A percentile compares a stretch with the other conserved stretches of the same genome.
These are phyloP conservation scores for Candida lessepsii DNA, from an alignment of 805 yeast genomes.

Conservation along the genomic window DNA sequence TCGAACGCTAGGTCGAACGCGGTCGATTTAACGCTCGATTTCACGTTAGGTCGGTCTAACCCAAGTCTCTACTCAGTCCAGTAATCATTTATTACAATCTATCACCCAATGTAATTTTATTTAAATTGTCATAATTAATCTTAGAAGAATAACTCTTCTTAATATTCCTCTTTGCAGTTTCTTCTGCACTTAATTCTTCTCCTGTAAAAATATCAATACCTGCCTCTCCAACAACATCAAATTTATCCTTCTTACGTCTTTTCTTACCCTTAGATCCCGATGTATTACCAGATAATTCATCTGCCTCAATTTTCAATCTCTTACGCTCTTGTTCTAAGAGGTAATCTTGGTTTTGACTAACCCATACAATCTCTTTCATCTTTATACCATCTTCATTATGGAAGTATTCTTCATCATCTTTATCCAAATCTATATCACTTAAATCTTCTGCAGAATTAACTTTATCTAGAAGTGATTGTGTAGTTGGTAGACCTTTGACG, in stretches of 20 bases:
- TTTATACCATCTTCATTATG: slow-evolving; percentile 61
- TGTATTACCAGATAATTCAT: slow-evolving; percentile 76
- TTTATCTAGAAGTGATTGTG: slow-evolving; percentile 50
- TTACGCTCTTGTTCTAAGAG: slow-evolving; percentile 82
- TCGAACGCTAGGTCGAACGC: no score
- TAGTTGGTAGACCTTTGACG: slow-evolving; percentile 52
- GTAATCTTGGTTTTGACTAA: slow-evolving; percentile 83
- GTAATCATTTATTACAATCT: no score
- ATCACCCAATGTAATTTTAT: slow-evolving; percentile 17
- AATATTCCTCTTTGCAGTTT: slow-evolving; percentile 56
- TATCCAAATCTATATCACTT: slow-evolving; percentile 56
- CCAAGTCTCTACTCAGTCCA: not conserved
- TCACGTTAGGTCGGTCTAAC: no score
- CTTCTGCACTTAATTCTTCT: slow-evolving; percentile 62
- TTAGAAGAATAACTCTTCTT: slow-evolving; percentile 81
- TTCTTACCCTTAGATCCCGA: slow-evolving; percentile 46
- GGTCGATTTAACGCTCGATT: no score
- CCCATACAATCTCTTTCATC: slow-evolving; percentile 80
- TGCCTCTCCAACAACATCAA: slow-evolving; percentile 13
- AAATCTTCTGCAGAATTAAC: slow-evolving; percentile 61
- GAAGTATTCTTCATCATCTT: slow-evolving; percentile 73
- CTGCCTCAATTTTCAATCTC: slow-evolving; percentile 81
- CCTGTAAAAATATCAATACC: slow-evolving; percentile 30
- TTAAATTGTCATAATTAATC: slow-evolving; percentile 83
- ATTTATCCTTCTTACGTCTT: slow-evolving; percentile 8